Evolutionary conservation across 495 filamentous ascomycete species (phyloP).

Genomic region (Amphirosellinia nigrospora): DNA sequence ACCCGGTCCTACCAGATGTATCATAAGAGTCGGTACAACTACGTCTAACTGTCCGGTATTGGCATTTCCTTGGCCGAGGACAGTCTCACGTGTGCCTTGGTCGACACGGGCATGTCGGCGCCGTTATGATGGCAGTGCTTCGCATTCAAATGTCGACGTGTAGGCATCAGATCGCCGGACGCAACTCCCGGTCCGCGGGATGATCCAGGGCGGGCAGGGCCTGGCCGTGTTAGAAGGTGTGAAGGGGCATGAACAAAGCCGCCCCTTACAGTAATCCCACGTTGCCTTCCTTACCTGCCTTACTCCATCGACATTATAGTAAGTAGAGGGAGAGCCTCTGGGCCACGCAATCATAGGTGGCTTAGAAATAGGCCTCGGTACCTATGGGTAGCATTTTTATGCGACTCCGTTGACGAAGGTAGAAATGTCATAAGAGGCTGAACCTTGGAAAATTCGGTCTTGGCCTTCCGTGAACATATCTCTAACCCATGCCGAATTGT

Average conservation of each 20-base stretch:
- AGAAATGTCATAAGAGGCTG: neutral
- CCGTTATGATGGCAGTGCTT: neutral
- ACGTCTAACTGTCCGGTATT: neutral
- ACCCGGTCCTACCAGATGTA: neutral
- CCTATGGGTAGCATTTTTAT: too few relatives aligned
- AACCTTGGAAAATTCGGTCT: neutral
- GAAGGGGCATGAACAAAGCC: neutral
- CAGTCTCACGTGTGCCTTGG: neutral
- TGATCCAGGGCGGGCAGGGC: neutral
- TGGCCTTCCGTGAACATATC: neutral
- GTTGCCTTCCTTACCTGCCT: neutral
- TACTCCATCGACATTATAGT: neutral
- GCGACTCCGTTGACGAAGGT: too few relatives aligned
- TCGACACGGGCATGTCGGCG: neutral
- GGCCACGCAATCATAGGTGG: too few relatives aligned
- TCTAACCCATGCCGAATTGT: neutral
- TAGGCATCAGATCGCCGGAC: neutral
- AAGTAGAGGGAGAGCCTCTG: too few relatives aligned
- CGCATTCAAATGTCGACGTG: neutral
- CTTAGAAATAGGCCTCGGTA: too few relatives aligned
- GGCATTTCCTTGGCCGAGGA: neutral
- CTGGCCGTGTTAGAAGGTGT: neutral
- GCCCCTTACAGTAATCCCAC: neutral
- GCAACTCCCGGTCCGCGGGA: neutral
- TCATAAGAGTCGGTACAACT: neutral